Base-by-base conservation (phyloP, 2,329 filamentous ascomycete species). In the Aotearoamyces nothofagi region DNA sequence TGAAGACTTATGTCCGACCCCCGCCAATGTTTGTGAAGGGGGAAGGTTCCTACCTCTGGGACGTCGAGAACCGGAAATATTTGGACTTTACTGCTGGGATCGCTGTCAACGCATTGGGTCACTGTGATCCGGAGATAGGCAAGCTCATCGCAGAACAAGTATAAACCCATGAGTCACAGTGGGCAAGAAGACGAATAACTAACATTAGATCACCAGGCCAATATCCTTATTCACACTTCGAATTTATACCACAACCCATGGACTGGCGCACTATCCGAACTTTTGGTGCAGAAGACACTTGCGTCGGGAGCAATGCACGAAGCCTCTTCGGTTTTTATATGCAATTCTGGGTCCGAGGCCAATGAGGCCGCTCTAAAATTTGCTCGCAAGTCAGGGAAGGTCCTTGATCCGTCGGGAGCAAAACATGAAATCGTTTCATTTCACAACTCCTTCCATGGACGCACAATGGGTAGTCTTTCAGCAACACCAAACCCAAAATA, bases 281-380 rank as follows among this genome's bases (percentile, higher is more conserved):
- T 84, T 14, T 66, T 98, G 14, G 70, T 98, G 17, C 69, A 87
- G 44, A 76, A 78, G 54, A 98, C 90, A 0, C 55, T 68, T 30
- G 71, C 77, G 44, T 75, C 78, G 0, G 83, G 83, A 22, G 79
- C 66, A 39, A 93, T 96, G 78, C 71, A 78, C 42, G 70, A 78
- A 46, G 83, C 78, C 11, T 62, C 68, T 12, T 70, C 80, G 32
- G 83, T 82, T 3, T 98, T 98, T 50, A 69, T 98, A 40, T 93
- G 83, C 61, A 98, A 98, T 59, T 94, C 86, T 4, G 90, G 90
- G 34, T 82, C 80, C 35, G 90, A 98, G 58, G 90, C 90, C 49
- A 98, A 98, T 54, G 90, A 98, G 58, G 90, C 87, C 1, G 90
- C 87, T 19, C 79, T 98, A 53, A 98, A 98, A 55, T 96, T 98